Evolutionary conservation across 2,329 filamentous ascomycete genomes (phyloP).

Genomic region (Botrytis byssoidea): DNA sequence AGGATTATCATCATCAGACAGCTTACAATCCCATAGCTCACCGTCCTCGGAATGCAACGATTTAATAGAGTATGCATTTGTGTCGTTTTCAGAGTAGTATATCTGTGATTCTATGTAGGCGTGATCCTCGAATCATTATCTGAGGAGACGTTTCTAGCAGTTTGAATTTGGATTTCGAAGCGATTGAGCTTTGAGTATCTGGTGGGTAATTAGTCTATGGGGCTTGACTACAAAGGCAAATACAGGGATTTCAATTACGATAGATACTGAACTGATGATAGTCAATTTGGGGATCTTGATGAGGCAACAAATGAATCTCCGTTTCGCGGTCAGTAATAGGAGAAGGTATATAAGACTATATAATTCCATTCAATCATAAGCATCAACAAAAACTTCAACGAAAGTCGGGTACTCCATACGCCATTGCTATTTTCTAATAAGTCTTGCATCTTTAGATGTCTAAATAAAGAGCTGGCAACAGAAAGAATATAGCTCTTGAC

Average conservation of each 20-base stretch:
- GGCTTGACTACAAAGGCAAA: background rate
- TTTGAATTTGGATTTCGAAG: background rate
- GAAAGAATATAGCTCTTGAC: background rate
- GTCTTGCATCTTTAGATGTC: background rate
- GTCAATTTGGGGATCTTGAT: background rate
- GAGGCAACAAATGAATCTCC: background rate
- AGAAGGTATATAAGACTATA: background rate
- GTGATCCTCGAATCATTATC: background rate
- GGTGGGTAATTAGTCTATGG: fast-evolving
- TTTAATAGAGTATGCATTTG: background rate
- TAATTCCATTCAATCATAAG: background rate
- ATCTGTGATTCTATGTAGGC: background rate
- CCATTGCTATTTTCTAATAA: background rate
- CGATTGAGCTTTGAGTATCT: background rate
- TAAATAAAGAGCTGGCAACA: background rate
- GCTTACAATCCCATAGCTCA: background rate
- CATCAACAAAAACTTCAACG: background rate
- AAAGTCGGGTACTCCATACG: background rate
- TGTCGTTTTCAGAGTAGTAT: background rate
- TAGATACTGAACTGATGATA: background rate
- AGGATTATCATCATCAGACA: background rate
- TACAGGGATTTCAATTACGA: background rate
- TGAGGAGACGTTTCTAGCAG: background rate
- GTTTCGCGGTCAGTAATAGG: background rate
- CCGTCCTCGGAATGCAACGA: background rate